Evolutionary conservation across 768 basidiomycete genomes (phyloP).

Genomic region (Favolaschia claudopus): DNA sequence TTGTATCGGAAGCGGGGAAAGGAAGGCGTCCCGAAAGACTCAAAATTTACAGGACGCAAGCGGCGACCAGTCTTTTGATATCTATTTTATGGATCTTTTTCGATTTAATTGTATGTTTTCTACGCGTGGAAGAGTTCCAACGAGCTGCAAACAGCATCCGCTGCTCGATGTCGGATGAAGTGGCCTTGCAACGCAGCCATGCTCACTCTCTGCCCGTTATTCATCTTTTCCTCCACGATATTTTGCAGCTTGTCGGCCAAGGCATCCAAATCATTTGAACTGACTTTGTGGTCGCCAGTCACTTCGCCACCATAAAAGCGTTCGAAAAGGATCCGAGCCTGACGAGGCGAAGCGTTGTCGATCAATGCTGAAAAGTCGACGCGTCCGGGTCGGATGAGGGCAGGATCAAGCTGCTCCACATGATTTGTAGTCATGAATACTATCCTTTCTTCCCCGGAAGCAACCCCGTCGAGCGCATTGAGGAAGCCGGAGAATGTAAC

Average conservation of each 20-base stretch:
- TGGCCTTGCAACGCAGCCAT: conserved; percentile 97
- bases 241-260: conserved; percentile 62
- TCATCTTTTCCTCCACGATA: conserved; percentile 61
- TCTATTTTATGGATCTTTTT: conserved; percentile 27
- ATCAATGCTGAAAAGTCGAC: conserved; percentile 88
- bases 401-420: conserved; percentile 85
- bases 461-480: conserved; percentile 97
- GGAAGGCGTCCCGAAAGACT: conserved; percentile 83
- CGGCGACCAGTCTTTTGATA: conserved; percentile 80
- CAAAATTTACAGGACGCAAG: conserved; percentile 93
- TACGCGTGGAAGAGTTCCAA: conserved; percentile 49
- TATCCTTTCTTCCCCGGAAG: conserved; percentile 96
- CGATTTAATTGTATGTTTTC: conserved; percentile 11
- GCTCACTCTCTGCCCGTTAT: conserved; percentile 69
- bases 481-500: conserved; percentile 98
- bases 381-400: conserved; percentile 93
- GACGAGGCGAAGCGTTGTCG: conserved; percentile 85
- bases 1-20: conserved; percentile 87
- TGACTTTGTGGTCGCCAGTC: conserved; percentile 32
- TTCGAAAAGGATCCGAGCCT: conserved; percentile 80
- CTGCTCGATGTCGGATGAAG: conserved; percentile 81
- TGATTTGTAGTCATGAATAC: conserved; percentile 99
- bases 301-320: conserved; percentile 78
- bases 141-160: conserved; percentile 60
- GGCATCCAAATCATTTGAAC: conserved; percentile 43